phyloP scores from a whole-genome alignment of 2,329 filamentous ascomycete species.

The Aurifilum marmelostoma region DNA sequence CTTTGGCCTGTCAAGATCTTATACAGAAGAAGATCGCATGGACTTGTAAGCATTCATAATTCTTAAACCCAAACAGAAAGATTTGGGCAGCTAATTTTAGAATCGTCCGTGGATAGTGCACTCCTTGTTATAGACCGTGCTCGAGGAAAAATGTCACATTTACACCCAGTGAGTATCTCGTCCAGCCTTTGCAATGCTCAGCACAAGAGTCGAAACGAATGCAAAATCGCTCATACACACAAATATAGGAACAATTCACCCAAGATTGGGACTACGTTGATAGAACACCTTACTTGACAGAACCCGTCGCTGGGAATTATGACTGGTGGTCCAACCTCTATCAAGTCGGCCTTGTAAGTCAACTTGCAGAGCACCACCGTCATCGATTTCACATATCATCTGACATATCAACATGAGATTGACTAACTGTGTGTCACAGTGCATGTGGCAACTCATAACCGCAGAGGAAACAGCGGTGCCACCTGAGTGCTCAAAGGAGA shows the following conservation, averaged over 20 bases:
- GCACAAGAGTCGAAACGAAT: background rate
- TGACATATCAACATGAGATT: background rate
- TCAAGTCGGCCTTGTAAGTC: background rate
- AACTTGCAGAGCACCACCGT: background rate
- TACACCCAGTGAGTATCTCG: background rate
- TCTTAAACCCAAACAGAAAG: background rate
- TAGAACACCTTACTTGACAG: background rate
- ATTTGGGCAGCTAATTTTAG: background rate
- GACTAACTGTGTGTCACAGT: background rate
- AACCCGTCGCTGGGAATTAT: background rate
- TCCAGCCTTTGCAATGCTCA: background rate
- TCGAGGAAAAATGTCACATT: background rate
- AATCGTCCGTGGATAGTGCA: background rate
- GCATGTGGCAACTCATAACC: background rate
- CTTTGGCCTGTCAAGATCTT: background rate
- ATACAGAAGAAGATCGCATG: background rate
- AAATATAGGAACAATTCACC: background rate
- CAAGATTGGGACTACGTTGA: background rate
- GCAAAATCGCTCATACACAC: background rate
- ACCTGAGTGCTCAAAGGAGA: background rate
- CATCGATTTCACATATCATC: background rate
- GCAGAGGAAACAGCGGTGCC: background rate
- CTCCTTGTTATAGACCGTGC: background rate
- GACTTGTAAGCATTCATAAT: background rate
- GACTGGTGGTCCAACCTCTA: background rate